Conservation (phyloP, 176 grass and related monocot species). For the Oryza glaberrima region DNA sequence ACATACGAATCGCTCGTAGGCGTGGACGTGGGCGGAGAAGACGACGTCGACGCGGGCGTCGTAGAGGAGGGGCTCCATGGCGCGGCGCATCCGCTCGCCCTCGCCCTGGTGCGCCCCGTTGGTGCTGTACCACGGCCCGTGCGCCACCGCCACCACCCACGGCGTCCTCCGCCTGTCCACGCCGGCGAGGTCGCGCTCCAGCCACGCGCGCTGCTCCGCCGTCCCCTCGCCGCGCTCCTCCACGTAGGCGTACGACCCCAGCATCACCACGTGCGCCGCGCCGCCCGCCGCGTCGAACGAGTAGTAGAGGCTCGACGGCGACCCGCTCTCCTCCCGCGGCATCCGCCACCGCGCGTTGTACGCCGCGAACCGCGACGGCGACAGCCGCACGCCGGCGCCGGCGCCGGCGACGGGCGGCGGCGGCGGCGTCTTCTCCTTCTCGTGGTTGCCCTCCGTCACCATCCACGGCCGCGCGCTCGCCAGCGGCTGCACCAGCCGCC, state of each 20-base stretch:
- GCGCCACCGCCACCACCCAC: slow-evolving; percentile 69
- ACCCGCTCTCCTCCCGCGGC: slow-evolving; percentile 39
- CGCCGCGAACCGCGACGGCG: slow-evolving; percentile 41
- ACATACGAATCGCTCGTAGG: slow-evolving; percentile 69
- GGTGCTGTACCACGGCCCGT: slow-evolving; percentile 84
- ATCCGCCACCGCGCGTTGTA: slow-evolving; percentile 82
- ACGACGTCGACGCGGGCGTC: slow-evolving; percentile 56
- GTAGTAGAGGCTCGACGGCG: slow-evolving; percentile 65
- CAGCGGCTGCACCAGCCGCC: slow-evolving; percentile 69
- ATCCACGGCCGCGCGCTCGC: slow-evolving; percentile 88
- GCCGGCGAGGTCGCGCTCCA: slow-evolving; percentile 46
- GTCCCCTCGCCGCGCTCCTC: slow-evolving; percentile 43
- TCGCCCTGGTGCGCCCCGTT: slow-evolving; percentile 67
- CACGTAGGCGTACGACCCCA: slow-evolving; percentile 53
- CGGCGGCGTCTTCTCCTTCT: slow-evolving; percentile 44
- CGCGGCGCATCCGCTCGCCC: slow-evolving; percentile 62
- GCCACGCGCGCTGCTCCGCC: slow-evolving; percentile 55
- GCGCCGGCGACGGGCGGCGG: slow-evolving; percentile 28
- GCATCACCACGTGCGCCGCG: slow-evolving; percentile 71
- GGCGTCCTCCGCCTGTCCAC: slow-evolving; percentile 29
- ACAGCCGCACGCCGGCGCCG: neutral
- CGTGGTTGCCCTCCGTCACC: slow-evolving; percentile 83
- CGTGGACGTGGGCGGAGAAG: slow-evolving; percentile 82
- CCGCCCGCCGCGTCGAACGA: slow-evolving; percentile 67
- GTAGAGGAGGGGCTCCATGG: slow-evolving; percentile 53